Evolutionary conservation across 2,329 filamentous ascomycete genomes (phyloP).

Genomic region (Verticillium nubilum): DNA sequence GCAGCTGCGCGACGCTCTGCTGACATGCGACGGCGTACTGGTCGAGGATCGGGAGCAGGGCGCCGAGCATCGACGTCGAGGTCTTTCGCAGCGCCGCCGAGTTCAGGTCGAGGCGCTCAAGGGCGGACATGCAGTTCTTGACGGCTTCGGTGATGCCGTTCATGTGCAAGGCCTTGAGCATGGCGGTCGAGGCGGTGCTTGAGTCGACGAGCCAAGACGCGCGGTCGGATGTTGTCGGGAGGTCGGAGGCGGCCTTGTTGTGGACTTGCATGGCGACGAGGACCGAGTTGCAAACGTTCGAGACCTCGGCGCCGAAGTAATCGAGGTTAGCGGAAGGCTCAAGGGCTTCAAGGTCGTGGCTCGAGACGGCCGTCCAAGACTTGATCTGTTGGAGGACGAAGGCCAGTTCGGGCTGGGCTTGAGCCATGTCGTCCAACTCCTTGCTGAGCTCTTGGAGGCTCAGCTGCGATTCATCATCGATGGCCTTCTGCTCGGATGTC

Average conservation of each 20-base stretch:
- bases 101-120: constrained; percentile 32
- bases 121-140: constrained; percentile 9
- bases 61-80: constrained; percentile 53
- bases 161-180: constrained; percentile 8
- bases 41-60: constrained; percentile 64
- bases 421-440: constrained; percentile 31
- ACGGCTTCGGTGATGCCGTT: constrained; percentile 6
- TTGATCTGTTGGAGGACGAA: constrained; percentile 63
- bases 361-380: constrained; percentile 50
- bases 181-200: constrained; percentile 4
- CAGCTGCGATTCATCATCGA: constrained; percentile 27
- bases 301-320: constrained; percentile 51
- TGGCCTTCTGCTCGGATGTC: constrained; percentile 26
- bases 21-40: constrained; percentile 64
- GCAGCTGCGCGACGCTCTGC: constrained; percentile 51
- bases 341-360: constrained; percentile 11
- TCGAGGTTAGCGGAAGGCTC: constrained; percentile 18
- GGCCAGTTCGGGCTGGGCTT: constrained; percentile 47
- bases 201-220: constrained; percentile 45
- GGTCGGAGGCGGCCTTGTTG: constrained; percentile 45
- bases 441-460: constrained; percentile 30
- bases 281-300: constrained; percentile 65
- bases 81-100: constrained; percentile 33
- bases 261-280: constrained; percentile 76
- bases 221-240: constrained; percentile 52